A percentile compares a stretch with the other conserved stretches of the same genome.
Conservation (phyloP, 208 protist genomes). For the Crithidia bombi region DNA sequence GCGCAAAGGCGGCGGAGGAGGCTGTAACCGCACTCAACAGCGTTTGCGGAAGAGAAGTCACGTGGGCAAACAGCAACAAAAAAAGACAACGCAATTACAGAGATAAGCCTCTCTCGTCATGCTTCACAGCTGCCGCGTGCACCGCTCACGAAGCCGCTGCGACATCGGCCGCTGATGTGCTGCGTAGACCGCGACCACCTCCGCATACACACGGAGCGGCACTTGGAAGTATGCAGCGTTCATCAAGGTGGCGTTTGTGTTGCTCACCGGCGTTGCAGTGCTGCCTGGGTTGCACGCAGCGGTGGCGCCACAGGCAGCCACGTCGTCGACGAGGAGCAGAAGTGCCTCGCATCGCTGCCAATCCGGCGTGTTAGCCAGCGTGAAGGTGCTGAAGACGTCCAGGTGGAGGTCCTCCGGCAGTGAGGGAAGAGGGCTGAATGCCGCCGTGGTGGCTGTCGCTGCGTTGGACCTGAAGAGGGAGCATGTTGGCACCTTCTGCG, state of each 20-base stretch:
- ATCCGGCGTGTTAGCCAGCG: neutral
- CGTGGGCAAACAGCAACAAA: no score
- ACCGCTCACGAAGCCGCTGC: neutral
- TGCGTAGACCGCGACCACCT: neutral
- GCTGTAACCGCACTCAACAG: no score
- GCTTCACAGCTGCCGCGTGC: neutral
- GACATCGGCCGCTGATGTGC: neutral
- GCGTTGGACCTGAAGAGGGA: no score
- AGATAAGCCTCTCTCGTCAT: no score
- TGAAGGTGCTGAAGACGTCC: neutral
- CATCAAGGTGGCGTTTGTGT: neutral
- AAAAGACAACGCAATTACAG: no score
- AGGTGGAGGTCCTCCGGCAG: slow-evolving; percentile 2
- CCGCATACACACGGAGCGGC: slow-evolving; percentile 1
- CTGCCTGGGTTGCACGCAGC: neutral
- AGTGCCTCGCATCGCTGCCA: slow-evolving; percentile 6
- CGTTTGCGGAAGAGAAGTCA: no score
- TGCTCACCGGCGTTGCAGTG: neutral
- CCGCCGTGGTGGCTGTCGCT: no score
- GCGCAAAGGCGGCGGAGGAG: no score
- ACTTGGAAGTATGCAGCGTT: no score
- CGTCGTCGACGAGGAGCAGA: neutral
- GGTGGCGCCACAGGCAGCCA: neutral
- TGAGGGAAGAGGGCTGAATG: neutral
- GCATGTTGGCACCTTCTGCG: no score